These are phyloP conservation scores for Fusarium nanum DNA, from an alignment of 2,329 filamentous ascomycete species.

Conservation along the genomic window DNA sequence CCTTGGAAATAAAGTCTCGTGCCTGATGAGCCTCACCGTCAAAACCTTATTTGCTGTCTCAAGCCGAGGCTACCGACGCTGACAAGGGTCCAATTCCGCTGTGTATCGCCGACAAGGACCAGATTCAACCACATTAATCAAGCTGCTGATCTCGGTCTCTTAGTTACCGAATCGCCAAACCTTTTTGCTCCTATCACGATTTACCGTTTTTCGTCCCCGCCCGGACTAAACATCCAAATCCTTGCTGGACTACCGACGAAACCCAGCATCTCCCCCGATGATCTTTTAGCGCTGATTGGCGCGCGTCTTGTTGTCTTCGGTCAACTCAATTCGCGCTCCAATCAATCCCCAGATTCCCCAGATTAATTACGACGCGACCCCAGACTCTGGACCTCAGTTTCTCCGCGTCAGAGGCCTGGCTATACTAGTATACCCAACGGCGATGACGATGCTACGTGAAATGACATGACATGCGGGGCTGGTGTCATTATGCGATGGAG, in stretches of 20 bases:
- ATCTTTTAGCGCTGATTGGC: slow-evolving; percentile 17
- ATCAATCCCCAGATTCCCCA: slow-evolving; percentile 34
- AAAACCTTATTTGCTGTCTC: slow-evolving; percentile 1
- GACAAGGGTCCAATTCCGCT: not conserved
- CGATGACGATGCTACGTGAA: not conserved
- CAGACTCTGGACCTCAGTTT: slow-evolving; percentile 22
- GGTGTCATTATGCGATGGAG: not conserved
- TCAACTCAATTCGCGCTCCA: slow-evolving; percentile 24
- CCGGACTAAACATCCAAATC: slow-evolving; percentile 3
- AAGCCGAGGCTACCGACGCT: slow-evolving; percentile 16
- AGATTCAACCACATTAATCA: not conserved
- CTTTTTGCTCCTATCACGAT: slow-evolving; percentile 32
- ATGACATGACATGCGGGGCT: slow-evolving; percentile 17
- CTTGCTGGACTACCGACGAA: slow-evolving; percentile 16
- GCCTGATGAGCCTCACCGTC: slow-evolving; percentile 3
- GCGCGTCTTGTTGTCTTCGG: slow-evolving; percentile 17
- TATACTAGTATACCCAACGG: not conserved
- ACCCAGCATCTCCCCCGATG: not conserved
- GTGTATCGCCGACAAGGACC: not conserved
- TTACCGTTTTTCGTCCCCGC: slow-evolving; percentile 17
- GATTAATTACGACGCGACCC: slow-evolving; percentile 15
- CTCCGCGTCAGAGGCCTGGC: slow-evolving; percentile 19
- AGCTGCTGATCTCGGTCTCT: slow-evolving; percentile 29
- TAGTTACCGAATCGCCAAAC: slow-evolving; percentile 3
- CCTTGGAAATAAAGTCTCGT: slow-evolving; percentile 1